phyloP scores from a whole-genome alignment of 108 stramenopile species.

The Thalassiosira profunda region DNA sequence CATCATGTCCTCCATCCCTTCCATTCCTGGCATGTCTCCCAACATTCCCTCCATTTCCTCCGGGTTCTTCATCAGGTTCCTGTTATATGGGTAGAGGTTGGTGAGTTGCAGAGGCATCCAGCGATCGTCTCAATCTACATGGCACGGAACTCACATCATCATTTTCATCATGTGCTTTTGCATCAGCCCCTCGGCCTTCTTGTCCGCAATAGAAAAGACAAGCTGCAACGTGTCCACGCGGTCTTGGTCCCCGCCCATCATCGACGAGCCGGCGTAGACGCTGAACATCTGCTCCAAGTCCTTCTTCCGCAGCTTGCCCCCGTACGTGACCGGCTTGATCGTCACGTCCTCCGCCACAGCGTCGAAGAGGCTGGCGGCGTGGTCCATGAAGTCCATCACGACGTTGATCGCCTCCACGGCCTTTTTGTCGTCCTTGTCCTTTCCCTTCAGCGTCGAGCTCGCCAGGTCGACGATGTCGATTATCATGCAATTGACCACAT shows the following conservation, averaged over 20 bases:
- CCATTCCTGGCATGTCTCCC: slow-evolving; percentile 35
- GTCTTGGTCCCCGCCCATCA: slow-evolving; percentile 67
- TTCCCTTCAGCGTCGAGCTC: slow-evolving; percentile 74
- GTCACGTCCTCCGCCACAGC: slow-evolving; percentile 78
- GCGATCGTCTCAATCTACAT: no score
- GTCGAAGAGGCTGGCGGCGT: slow-evolving; percentile 81
- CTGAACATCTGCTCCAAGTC: slow-evolving; percentile 88
- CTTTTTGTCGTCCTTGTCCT: slow-evolving; percentile 66
- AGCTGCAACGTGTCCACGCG: slow-evolving; percentile 76
- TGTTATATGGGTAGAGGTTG: no score
- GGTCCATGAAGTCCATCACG: slow-evolving; percentile 90
- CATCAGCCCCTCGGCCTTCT: slow-evolving; percentile 86
- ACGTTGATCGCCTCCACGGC: slow-evolving; percentile 78
- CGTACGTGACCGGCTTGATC: slow-evolving; percentile 88
- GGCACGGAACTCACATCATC: no score
- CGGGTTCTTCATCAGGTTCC: slow-evolving; percentile 84
- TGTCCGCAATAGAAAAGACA: slow-evolving; percentile 78
- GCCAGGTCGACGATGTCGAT: slow-evolving; percentile 92
- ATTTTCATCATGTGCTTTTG: slow-evolving; percentile 89
- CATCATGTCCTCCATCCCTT: slow-evolving; percentile 83
- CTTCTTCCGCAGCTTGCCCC: slow-evolving; percentile 71
- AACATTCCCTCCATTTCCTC: slow-evolving; percentile 51
- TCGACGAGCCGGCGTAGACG: slow-evolving; percentile 72
- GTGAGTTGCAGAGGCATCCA: no score
- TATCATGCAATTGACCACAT: slow-evolving; percentile 91